A percentile compares a stretch with the other conserved stretches of the same genome.
phyloP scores from a whole-genome alignment of 345 rosid species.

The Citrus trifoliata region DNA sequence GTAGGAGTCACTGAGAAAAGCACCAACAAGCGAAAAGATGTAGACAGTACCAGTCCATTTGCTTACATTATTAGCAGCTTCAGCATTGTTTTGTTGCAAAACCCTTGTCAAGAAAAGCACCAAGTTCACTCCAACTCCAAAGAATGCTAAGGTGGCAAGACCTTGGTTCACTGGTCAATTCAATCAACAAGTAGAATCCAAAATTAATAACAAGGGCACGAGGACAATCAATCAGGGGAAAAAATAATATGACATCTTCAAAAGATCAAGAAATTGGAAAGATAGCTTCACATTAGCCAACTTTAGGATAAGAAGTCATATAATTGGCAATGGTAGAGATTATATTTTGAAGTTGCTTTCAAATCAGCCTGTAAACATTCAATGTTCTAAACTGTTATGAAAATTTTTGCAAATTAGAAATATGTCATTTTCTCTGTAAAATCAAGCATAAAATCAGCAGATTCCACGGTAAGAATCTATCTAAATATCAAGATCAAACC shows the following conservation, averaged over 20 bases:
- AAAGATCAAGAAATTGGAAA: background rate
- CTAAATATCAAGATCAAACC: background rate
- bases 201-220: background rate
- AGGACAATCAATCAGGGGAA: background rate
- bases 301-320: background rate
- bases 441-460: background rate
- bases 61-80: slow-evolving; percentile 97
- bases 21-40: slow-evolving; percentile 95
- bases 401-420: background rate
- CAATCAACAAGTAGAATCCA: background rate
- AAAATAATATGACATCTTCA: background rate
- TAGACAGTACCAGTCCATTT: slow-evolving; percentile 99
- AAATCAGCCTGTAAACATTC: background rate
- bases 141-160: slow-evolving; percentile 93
- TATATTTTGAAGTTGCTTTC: background rate
- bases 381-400: background rate
- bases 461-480: background rate
- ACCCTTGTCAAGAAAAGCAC: slow-evolving; percentile 97
- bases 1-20: slow-evolving; percentile 95
- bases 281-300: background rate
- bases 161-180: slow-evolving; percentile 83
- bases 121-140: slow-evolving; percentile 95
- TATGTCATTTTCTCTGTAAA: background rate
- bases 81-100: slow-evolving; percentile 85
- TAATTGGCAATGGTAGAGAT: background rate